Evolutionary conservation across 2,329 filamentous ascomycete species (phyloP).

Genomic region (Penicillium freii): DNA sequence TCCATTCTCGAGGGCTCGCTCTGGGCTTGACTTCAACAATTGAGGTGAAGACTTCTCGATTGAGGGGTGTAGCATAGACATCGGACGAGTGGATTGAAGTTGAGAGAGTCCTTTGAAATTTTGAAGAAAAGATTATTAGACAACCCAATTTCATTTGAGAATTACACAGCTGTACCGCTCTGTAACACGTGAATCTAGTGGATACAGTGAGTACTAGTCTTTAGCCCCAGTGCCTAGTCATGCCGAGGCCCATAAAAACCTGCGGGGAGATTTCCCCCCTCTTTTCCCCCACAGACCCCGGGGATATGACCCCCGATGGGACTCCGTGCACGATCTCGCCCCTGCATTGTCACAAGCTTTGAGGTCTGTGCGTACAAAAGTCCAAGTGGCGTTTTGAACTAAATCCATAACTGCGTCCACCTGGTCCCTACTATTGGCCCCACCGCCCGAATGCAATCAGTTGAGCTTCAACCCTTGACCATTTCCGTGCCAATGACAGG

Average conservation of each 20-base stretch:
- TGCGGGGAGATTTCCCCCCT: neutral
- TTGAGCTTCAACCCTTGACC: neutral
- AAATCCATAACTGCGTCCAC: neutral
- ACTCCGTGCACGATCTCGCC: neutral
- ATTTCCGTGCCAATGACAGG: neutral
- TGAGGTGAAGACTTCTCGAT: neutral
- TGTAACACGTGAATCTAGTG: neutral
- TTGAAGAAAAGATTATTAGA: neutral
- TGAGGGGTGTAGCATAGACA: neutral
- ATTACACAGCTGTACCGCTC: neutral
- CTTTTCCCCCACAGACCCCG: neutral
- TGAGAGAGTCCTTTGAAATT: neutral
- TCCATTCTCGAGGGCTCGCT: neutral
- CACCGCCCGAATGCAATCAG: neutral
- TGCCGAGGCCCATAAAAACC: neutral
- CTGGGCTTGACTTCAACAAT: neutral
- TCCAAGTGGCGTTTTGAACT: neutral
- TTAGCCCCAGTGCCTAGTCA: neutral
- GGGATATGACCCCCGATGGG: neutral
- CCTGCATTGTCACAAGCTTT: neutral
- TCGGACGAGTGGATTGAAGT: neutral
- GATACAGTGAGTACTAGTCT: neutral
- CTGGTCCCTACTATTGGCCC: neutral
- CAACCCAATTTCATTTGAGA: neutral
- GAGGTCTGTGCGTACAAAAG: neutral